Conservation (phyloP, 208 protist genomes). For the Wallacemonas sp. region DNA sequence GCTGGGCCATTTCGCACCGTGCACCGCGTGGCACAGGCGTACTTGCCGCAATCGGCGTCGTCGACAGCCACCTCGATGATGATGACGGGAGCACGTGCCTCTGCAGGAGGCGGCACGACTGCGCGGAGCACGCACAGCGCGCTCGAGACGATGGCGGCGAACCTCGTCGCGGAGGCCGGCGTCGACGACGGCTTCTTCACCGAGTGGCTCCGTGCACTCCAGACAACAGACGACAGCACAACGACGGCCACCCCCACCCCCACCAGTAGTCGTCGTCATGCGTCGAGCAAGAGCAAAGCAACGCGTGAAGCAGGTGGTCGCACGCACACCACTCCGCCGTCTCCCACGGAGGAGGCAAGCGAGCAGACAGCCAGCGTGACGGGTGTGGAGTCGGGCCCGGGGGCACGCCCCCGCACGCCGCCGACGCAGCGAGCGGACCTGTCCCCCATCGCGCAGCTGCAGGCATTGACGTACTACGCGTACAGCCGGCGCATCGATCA, state of each 20-base stretch:
- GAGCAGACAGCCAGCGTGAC: no score
- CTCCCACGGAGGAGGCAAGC: no score
- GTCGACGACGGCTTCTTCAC: slow-evolving; percentile 9
- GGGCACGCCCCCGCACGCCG: not conserved
- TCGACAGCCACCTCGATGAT: no score
- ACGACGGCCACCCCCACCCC: not conserved
- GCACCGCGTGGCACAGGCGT: not conserved
- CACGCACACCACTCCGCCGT: no score
- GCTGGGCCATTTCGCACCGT: slow-evolving; percentile 7
- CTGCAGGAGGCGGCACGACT: no score
- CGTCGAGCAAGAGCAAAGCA: not conserved
- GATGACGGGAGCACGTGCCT: no score
- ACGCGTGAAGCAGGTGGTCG: no score
- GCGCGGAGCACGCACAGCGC: not conserved
- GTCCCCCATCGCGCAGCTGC: slow-evolving; percentile 13
- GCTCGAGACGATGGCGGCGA: slow-evolving; percentile 2
- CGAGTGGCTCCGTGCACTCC: slow-evolving; percentile 2
- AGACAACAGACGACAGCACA: not conserved
- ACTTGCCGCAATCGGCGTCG: not conserved
- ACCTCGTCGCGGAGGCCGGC: not conserved
- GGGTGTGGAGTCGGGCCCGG: not conserved
- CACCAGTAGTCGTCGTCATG: not conserved
- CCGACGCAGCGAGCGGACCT: not conserved
- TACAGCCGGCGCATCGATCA: slow-evolving; percentile 25
- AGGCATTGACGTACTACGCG: slow-evolving; percentile 35